Base-by-base conservation (phyloP, 2,329 filamentous ascomycete genomes). In the Ceratocystiopsis brevicomis region DNA sequence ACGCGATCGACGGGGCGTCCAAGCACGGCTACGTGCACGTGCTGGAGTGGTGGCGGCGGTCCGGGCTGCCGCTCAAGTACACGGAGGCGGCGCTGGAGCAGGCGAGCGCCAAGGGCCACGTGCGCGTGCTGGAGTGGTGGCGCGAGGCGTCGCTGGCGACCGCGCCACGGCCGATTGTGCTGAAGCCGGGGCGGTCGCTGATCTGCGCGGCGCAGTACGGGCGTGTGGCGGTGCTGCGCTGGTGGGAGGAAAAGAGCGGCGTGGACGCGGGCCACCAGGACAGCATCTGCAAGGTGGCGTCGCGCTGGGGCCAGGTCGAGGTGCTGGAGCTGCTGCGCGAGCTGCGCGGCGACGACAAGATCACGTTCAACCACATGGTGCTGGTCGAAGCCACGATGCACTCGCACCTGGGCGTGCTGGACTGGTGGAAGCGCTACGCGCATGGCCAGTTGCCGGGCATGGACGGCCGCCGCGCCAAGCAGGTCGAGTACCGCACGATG, bases 121-220 rank as follows among this genome's bases (percentile, higher is more conserved):
- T 94, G n/a, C 65, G 76, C 8, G 85, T 95, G 1, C 69, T 96
- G 1, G 80, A 92, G 53, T 96, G 88, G 88, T 96, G 88, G 88
- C 82, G 83, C 52, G 71, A 79, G 47, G 76, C 78, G 0, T 73
- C 71, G 13, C 41, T 46, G 16, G 37, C 42, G 32, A 40, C 34
- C 10, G 34, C 41, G 10, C 25, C 38, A 37, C 53, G 14, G 19
- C 36, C 33, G 17, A 63, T 76, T 41, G 62, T 68, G 6, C 67
- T 92, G 14, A 85, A 87, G 51, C 81, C 87, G 0, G 87, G 87
- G 37, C 86, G 90, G 53, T 81, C 82, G 21, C 77, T 94, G 16
- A 72, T 87, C 8, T 79, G 80, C 49, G 87, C 87, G 0, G 81
- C 85, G 0, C 86, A 94, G 55, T 78, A 82, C 38, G 86, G 86